phyloP scores from a whole-genome alignment of 2,329 filamentous ascomycete genomes.

The Colletotrichum chrysophilum region DNA sequence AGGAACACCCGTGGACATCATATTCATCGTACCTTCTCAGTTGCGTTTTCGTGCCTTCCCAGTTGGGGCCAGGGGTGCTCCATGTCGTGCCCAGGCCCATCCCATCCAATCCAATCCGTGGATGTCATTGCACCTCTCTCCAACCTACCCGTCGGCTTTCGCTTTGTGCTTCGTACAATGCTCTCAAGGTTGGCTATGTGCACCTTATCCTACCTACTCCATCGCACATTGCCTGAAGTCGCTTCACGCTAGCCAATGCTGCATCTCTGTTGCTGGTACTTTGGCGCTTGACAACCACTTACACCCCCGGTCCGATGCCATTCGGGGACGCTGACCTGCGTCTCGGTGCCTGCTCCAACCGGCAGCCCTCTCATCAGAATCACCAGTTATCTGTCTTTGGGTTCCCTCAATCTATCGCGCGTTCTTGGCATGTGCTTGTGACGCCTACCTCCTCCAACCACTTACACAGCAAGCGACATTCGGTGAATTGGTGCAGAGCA shows the following conservation, averaged over 20 bases:
- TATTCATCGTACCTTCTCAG: background rate
- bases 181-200: background rate
- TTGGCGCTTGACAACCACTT: background rate
- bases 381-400: background rate
- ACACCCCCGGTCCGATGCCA: background rate
- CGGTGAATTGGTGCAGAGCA: background rate
- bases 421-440: background rate
- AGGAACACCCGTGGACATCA: background rate
- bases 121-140: background rate
- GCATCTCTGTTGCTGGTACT: background rate
- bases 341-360: slow-evolving; percentile 3
- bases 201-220: background rate
- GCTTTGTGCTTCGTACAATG: background rate
- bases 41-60: background rate
- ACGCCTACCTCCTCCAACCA: background rate
- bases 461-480: background rate
- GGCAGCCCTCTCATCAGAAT: background rate
- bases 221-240: background rate
- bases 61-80: slow-evolving; percentile 1
- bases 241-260: background rate
- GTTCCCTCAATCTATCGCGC: slow-evolving; percentile 6
- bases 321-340: slow-evolving; percentile 13
- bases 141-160: background rate
- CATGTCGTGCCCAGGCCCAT: background rate
- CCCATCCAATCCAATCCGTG: background rate